These are phyloP conservation scores for Podaxis mareebaensis DNA, from an alignment of 768 basidiomycete genomes.

Conservation along the genomic window DNA sequence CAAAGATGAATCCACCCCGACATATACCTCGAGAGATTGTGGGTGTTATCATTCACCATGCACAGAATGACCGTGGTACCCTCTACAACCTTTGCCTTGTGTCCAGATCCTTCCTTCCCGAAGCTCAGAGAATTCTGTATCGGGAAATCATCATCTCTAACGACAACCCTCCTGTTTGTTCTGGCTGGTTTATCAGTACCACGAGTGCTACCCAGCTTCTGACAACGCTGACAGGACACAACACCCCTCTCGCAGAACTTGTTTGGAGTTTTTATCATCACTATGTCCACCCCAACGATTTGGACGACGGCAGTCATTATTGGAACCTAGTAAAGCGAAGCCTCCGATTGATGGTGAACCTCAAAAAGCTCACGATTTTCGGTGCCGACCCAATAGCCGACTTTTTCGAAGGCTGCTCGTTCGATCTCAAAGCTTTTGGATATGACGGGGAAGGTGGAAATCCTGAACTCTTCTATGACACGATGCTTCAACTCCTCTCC, in stretches of 20 bases:
- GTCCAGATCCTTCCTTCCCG: background rate
- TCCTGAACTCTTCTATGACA: background rate
- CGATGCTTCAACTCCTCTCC: background rate
- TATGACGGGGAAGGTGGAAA: background rate
- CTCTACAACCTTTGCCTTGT: slow-evolving; percentile 12
- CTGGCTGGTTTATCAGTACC: background rate
- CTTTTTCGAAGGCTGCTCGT: background rate
- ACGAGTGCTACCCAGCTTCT: background rate
- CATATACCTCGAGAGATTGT: slow-evolving; percentile 2
- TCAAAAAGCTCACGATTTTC: background rate
- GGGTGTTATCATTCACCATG: background rate
- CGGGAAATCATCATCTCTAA: background rate
- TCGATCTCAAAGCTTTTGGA: background rate
- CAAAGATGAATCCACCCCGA: no score
- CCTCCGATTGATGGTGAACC: background rate
- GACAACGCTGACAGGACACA: background rate
- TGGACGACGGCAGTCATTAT: background rate
- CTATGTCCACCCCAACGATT: background rate
- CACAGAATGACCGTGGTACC: background rate
- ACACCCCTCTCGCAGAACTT: background rate
- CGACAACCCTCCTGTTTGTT: background rate
- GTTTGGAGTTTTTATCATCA: background rate
- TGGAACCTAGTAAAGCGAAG: background rate
- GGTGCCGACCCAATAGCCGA: background rate
- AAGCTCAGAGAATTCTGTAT: background rate